Evolutionary conservation across 768 basidiomycete species (phyloP).

Genomic region (Calocybe cyanea): DNA sequence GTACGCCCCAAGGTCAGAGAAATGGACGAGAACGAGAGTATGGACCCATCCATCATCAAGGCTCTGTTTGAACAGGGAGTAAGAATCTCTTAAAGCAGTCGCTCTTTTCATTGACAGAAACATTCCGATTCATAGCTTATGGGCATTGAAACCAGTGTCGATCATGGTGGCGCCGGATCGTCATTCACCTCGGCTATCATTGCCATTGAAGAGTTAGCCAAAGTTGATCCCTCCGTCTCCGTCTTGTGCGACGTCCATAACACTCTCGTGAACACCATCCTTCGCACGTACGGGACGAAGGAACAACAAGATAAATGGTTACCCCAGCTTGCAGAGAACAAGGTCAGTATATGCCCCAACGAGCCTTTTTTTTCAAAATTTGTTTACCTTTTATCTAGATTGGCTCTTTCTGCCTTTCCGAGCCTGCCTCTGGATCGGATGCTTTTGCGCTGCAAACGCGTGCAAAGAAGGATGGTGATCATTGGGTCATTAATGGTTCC

Average conservation of each 20-base stretch:
- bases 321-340: constrained; percentile 72
- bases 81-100: constrained; percentile 24
- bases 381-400: constrained; percentile 47
- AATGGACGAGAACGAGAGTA: constrained; percentile 96
- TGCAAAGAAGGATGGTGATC: constrained; percentile 80
- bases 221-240: constrained; percentile 93
- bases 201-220: constrained; percentile 95
- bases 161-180: constrained; percentile 81
- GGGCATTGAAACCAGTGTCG: constrained; percentile 91
- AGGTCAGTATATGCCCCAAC: constrained; percentile 40
- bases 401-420: constrained; percentile 93
- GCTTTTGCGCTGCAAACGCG: constrained; percentile 96
- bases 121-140: constrained; percentile 62
- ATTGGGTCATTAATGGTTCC: constrained; percentile 90
- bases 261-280: constrained; percentile 93
- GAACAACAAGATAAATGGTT: constrained; percentile 88
- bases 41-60: constrained; percentile 86
- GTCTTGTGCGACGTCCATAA: constrained; percentile 98
- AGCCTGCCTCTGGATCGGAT: constrained; percentile 90
- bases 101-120: constrained; percentile 4
- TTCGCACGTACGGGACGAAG: constrained; percentile 80
- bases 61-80: constrained; percentile 95
- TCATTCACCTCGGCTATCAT: constrained; percentile 96
- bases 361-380: not conserved
- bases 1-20: constrained; percentile 88